Evolutionary conservation across 768 basidiomycete genomes (phyloP).

Genomic region (Daedalea quercina): DNA sequence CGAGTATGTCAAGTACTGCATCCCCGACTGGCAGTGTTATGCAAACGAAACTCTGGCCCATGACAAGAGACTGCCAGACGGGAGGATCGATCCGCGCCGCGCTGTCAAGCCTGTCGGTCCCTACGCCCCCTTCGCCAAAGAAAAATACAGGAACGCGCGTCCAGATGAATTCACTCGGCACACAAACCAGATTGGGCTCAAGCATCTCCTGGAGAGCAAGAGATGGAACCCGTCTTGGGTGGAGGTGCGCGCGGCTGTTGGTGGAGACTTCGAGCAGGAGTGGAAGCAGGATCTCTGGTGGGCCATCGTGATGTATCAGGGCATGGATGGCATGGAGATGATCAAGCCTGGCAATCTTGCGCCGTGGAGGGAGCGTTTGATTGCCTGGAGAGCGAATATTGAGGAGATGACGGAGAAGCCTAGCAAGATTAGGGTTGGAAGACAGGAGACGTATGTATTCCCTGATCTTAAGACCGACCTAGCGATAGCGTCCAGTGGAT

Average conservation of each 20-base stretch:
- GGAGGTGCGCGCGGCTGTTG: too few species aligned
- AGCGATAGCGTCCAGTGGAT: too few species aligned
- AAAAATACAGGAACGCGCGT: neutral
- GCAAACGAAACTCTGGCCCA: neutral
- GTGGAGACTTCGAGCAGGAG: too few species aligned
- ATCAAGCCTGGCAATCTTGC: neutral
- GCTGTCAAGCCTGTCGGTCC: neutral
- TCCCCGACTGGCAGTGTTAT: neutral
- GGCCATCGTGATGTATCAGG: neutral
- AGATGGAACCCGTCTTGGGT: neutral
- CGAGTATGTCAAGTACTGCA: neutral
- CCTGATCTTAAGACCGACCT: conserved; percentile 3
- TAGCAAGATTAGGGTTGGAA: neutral
- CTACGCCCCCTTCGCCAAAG: neutral
- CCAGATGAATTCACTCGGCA: neutral
- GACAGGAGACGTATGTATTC: neutral
- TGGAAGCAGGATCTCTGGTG: neutral
- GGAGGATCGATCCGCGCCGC: neutral
- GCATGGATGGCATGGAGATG: neutral
- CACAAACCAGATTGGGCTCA: neutral
- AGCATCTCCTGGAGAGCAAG: neutral
- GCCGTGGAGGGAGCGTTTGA: neutral
- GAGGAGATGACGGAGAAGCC: neutral
- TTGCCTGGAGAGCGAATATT: neutral
- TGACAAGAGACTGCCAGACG: neutral